Percentiles rank a stretch among this genome's conserved stretches.
These are phyloP conservation scores for Elongisporangium senticosum DNA, from an alignment of 352 stramenopile species.

Conservation along the genomic window DNA sequence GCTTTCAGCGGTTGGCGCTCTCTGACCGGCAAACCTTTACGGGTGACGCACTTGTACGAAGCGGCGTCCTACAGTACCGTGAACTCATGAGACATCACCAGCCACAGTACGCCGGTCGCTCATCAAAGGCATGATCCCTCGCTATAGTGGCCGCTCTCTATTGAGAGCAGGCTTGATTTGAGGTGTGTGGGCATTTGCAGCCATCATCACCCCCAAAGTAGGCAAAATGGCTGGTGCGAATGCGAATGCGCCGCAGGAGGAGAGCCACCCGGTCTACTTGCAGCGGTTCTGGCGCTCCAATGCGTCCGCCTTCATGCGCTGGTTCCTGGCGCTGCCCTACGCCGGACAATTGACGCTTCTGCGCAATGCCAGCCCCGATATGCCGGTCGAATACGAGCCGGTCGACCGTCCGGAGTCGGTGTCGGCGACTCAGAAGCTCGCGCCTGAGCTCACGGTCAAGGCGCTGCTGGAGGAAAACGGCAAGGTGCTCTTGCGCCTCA, in stretches of 20 bases:
- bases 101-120: neutral
- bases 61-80: neutral
- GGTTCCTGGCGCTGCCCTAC: slow-evolving; percentile 76
- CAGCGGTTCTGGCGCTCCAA: slow-evolving; percentile 69
- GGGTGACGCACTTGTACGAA: neutral
- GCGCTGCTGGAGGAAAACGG: slow-evolving; percentile 74
- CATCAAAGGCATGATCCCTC: neutral
- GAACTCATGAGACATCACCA: neutral
- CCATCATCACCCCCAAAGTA: neutral
- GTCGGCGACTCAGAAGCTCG: slow-evolving; percentile 52
- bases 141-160: neutral
- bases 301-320: slow-evolving; percentile 78
- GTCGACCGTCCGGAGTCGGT: slow-evolving; percentile 24
- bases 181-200: neutral
- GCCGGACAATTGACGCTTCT: slow-evolving; percentile 67
- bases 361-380: slow-evolving; percentile 76
- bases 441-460: slow-evolving; percentile 67
- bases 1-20: neutral
- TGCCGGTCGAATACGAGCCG: slow-evolving; percentile 51
- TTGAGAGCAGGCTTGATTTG: neutral
- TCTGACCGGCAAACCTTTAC: neutral
- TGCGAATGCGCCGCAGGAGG: slow-evolving; percentile 11
- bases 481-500: slow-evolving; percentile 67
- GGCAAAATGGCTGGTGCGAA: slow-evolving; percentile 26
- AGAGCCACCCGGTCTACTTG: slow-evolving; percentile 49